Evolutionary conservation across 306 rosid genomes (phyloP), one percentile per base, ranked within the genome.

Genomic region (Cicer chorassanicum): DNA sequence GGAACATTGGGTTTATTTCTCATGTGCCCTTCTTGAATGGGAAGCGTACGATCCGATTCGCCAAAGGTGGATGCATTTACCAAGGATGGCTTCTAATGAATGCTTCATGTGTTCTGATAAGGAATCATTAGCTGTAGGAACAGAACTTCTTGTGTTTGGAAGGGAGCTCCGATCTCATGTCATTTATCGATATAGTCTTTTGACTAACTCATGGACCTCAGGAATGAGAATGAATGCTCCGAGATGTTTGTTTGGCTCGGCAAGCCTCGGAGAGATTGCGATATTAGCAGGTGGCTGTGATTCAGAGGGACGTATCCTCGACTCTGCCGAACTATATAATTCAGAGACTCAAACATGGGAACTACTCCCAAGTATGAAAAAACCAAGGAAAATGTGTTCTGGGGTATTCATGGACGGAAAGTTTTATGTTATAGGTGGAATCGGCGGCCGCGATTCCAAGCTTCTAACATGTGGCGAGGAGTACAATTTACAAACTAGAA

Each of bases 271-370:
- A 8, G 97, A 93, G 88, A 84, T 84, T n/a, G 98, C 98, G 11
- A 93, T 93, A 77, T 79, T 93, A 61, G 98, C 97, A 4, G 98
- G 98, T 14, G 98, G 98, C 1, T 93, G 97, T 80, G 92, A 93
- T 80, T 89, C 96, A 0, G 88, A 80, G 5, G 97, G 93, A 39
- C 88, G 44, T 6, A 91, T 87, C 40, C 87, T 93, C n/a, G 81
- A 80, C 73, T 87, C 96, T 0, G 98, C 91, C 0, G 98, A 93
- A 75, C 75, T 88, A 9, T 93, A 93, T 36, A 93, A 93, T 64
- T 93, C 98, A 0, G 98, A 93, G 91, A 86, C 83, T 1, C 89
- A 87, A 72, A 83, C 88, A 0, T 93, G 92, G 91, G 89, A 87
- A 69, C 41, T 46, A 8, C 96, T 93, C 69, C 97, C 97, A 2